phyloP scores from a whole-genome alignment of 2,329 filamentous ascomycete genomes.

The Pseudocercospora macadamiae region DNA sequence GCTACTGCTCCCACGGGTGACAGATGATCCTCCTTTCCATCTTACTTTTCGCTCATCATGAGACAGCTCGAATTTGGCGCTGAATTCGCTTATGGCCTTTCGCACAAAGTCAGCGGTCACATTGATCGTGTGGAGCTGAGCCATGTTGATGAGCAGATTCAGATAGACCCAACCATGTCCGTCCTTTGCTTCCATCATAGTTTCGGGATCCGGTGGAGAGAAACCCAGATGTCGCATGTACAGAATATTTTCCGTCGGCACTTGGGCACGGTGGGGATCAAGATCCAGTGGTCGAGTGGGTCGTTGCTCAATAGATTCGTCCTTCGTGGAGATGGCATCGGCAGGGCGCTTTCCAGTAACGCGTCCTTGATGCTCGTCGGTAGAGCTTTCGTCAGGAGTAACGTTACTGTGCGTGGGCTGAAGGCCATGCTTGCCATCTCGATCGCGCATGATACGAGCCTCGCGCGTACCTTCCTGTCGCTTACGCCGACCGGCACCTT shows the following conservation, averaged over 20 bases:
- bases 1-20: conserved; percentile 66
- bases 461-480: conserved; percentile 49
- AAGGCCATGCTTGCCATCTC: conserved; percentile 31
- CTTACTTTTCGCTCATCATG: conserved; percentile 76
- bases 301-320: conserved; percentile 61
- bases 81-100: conserved; percentile 69
- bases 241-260: conserved; percentile 75
- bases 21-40: conserved; percentile 71
- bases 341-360: not conserved
- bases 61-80: conserved; percentile 76
- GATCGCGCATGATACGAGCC: conserved; percentile 47
- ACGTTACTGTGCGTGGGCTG: conserved; percentile 12
- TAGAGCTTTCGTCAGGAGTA: conserved; percentile 8
- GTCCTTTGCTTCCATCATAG: conserved; percentile 57
- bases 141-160: conserved; percentile 78
- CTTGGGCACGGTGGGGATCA: conserved; percentile 75
- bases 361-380: conserved; percentile 4
- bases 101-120: conserved; percentile 79
- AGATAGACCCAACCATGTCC: conserved; percentile 82
- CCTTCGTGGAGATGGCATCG: not conserved
- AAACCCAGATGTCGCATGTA: conserved; percentile 77
- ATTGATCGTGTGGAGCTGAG: conserved; percentile 82
- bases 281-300: conserved; percentile 76
- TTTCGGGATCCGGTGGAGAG: conserved; percentile 59
- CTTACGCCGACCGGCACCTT: conserved; percentile 43